Base-by-base conservation (phyloP, 2,329 filamentous ascomycete species). In the Akanthomyces lecanii region DNA sequence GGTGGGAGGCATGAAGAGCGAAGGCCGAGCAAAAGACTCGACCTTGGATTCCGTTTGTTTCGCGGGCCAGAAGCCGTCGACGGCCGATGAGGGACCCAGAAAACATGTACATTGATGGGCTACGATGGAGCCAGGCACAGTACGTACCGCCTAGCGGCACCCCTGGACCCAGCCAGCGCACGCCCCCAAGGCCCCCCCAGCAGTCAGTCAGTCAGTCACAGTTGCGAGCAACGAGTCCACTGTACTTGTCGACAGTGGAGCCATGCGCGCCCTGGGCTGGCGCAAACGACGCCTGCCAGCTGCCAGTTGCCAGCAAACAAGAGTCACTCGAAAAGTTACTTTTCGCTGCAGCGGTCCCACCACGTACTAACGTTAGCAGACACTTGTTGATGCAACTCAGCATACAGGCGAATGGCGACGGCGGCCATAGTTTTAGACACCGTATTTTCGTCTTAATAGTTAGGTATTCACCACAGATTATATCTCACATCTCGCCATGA, bases 21-120 rank as follows among this genome's bases (percentile, higher is more conserved):
- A 38, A 38, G 48, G 36, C 38, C 38, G 36, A 40, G 57, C 30
- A 14, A 16, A 25, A 16, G 36, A 44, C 50, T 54, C 36, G 30
- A 56, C 7, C 21, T 36, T 50, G 56, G 45, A 38, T 50, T 51
- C 53, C 30, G 44, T 38, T 52, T 28, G 47, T 23, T 61, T 40
- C 58, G 58, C 50, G 58, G 58, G 48, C 50, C 50, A 54, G 58
- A 61, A 53, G 58, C 58, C 40, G 58, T 61, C 58, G 23, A 61
- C 18, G 58, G 58, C 58, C 58, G 58, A 52, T 51, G 45, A 36
- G 23, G 50, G 58, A 53, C 50, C 58, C 58, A 61, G 18, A 44
- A 53, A 61, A 54, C 58, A 45, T 53, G 58, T 61, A 61, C 38
- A 47, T 45, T 50, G 23, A 60, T 45, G 54, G 53, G 28, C 53